phyloP scores from a whole-genome alignment of 75 land plant species.

The Pinus taeda region DNA sequence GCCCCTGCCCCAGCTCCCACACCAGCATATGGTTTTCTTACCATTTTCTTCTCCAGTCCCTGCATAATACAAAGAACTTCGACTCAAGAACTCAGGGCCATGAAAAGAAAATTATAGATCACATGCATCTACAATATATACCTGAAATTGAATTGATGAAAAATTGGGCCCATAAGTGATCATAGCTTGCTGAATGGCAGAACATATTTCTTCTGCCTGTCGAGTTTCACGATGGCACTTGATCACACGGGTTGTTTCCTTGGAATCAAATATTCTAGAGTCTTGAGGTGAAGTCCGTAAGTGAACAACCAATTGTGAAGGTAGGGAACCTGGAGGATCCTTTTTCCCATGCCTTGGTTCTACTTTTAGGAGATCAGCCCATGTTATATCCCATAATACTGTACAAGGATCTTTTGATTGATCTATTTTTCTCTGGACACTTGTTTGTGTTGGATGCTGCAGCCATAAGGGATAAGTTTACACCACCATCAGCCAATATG shows the following conservation, averaged over 20 bases:
- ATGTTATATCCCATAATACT: conserved; percentile 89
- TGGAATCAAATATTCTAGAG: conserved; percentile 50
- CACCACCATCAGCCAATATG: background rate
- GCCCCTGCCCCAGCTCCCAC: conserved; percentile 14
- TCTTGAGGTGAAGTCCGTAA: conserved; percentile 31
- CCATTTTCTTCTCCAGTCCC: conserved; percentile 16
- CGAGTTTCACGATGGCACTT: conserved; percentile 73
- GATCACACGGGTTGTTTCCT: conserved; percentile 59
- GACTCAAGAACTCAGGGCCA: background rate
- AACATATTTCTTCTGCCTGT: conserved; percentile 63
- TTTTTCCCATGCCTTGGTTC: conserved; percentile 65
- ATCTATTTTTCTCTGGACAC: conserved; percentile 67
- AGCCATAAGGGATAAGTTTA: conserved; percentile 13
- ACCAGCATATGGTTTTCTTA: conserved; percentile 54
- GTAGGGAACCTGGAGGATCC: conserved; percentile 52
- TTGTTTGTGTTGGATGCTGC: conserved; percentile 57
- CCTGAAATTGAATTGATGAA: conserved; percentile 31
- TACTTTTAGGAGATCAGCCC: conserved; percentile 74
- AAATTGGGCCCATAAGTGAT: conserved; percentile 56
- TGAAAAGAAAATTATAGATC: background rate
- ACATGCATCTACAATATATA: conserved; percentile 6
- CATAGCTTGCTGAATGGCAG: conserved; percentile 63
- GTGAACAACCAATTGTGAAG: conserved; percentile 74
- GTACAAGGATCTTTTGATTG: conserved; percentile 88
- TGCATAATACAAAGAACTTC: background rate